Evolutionary conservation across 352 stramenopile genomes (phyloP), one percentile per base, ranked within the genome.

Genomic region (Pythium phragmiticola): DNA sequence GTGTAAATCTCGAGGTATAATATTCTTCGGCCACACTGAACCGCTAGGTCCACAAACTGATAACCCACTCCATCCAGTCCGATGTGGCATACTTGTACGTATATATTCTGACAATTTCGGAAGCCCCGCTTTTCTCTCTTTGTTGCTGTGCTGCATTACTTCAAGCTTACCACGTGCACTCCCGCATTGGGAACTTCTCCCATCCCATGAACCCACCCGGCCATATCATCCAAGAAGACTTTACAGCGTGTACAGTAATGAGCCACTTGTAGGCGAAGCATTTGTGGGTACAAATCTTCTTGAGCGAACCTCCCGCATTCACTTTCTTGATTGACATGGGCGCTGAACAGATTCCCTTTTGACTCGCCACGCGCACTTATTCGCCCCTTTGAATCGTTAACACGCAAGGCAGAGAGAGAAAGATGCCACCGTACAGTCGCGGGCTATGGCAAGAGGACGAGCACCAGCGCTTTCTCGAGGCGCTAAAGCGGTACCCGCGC

Each of bases 381-480:
- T 33, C 26, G 26, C 26, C 26, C 4, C 26, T 30, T 30, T 30
- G 0, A 30, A 30, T 30, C 26, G 26, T 30, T 30, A 30, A 30
- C 26, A 30, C 26, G 26, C 26, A 30, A 30, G 26, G 26, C 26
- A 7, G 41, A 46, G 41, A 57, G 30, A 17, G 19, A 36, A 21
- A 50, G 17, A 68, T 59, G 41, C 14, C 56, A 12, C 28, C 50
- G 14, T 69, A 39, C 49, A 70, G 54, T 43, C 65, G 57, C 37
- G 73, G 69, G 7, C 39, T 69, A 23, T 80, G 73, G 73, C 60
- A 68, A 19, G 50, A 72, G 55, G 70, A 76, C 16, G 73, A 80
- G 49, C 72, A 76, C 65, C 67, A 76, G 45, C 62, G 67, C 21
- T 80, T 80, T 46, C 60, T 80, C 16, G 51, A 66, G 1, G 73